Evolutionary conservation across 2,329 filamentous ascomycete genomes (phyloP).

Genomic region (Colletotrichum graminicola): DNA sequence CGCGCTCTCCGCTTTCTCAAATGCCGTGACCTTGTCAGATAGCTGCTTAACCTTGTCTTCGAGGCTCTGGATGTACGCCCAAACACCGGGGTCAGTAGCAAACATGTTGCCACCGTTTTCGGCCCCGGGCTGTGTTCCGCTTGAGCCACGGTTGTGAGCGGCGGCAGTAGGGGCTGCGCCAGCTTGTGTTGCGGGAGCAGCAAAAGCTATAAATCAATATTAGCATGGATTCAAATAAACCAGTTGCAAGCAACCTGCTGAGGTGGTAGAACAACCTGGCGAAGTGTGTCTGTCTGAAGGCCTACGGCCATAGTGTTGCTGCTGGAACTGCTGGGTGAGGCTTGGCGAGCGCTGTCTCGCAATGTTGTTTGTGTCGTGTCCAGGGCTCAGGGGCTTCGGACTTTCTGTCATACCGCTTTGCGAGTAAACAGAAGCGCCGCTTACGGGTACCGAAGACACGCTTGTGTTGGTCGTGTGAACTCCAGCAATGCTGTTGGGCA

Average conservation of each 20-base stretch:
- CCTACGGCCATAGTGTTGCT: conserved; percentile 71
- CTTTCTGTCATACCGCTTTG: conserved; percentile 85
- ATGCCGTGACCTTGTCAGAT: conserved; percentile 53
- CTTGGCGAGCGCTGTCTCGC: conserved; percentile 74
- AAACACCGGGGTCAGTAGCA: conserved; percentile 72
- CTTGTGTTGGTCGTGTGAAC: conserved; percentile 63
- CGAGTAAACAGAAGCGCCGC: conserved; percentile 72
- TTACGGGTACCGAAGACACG: conserved; percentile 62
- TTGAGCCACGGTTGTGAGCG: conserved; percentile 56
- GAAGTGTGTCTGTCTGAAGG: conserved; percentile 68
- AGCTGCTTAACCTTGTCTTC: conserved; percentile 69
- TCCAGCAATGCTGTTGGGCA: conserved; percentile 56
- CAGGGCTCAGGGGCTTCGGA: conserved; percentile 85
- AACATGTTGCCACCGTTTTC: conserved; percentile 78
- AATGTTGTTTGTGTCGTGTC: conserved; percentile 65
- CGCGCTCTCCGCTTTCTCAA: conserved; percentile 56
- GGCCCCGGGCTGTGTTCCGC: conserved; percentile 66
- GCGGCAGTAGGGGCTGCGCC: conserved; percentile 42
- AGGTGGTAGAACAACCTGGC: conserved; percentile 45
- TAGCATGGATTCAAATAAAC: not conserved
- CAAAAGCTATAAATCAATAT: conserved; percentile 17
- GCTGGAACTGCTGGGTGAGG: conserved; percentile 73
- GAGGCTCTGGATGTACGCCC: conserved; percentile 78
- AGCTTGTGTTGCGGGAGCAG: conserved; percentile 44
- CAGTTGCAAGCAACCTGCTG: not conserved